Evolutionary conservation across 2,329 filamentous ascomycete species (phyloP).

Genomic region (Cordyceps militaris): DNA sequence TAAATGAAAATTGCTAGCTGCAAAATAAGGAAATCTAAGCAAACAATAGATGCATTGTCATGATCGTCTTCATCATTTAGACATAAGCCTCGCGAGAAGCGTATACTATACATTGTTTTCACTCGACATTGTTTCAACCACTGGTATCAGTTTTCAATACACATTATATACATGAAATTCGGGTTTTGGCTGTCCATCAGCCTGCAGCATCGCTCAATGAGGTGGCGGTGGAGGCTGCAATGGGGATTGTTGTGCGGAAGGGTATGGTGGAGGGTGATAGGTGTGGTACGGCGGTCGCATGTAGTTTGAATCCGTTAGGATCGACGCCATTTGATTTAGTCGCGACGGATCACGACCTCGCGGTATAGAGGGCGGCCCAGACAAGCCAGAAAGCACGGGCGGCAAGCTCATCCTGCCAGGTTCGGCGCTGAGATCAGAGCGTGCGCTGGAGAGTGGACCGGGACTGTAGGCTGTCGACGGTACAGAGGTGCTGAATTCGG

Average conservation of each 20-base stretch:
- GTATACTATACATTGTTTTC: background rate
- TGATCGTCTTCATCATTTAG: conserved; percentile 1
- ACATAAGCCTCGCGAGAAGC: background rate
- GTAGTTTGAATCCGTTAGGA: conserved; percentile 13
- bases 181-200: rapidly evolving
- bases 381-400: background rate
- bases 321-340: conserved; percentile 30
- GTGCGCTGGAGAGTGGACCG: conserved; percentile 9
- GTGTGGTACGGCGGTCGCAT: background rate
- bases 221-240: conserved; percentile 9
- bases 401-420: conserved; percentile 6
- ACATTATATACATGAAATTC: background rate
- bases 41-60: too few species aligned
- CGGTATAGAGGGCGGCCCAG: conserved; percentile 1
- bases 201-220: background rate
- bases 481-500: conserved; percentile 9
- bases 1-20: too few species aligned
- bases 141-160: background rate
- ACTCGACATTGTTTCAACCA: background rate
- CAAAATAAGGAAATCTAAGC: too few species aligned
- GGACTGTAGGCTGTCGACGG: conserved; percentile 12
- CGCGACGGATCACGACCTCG: conserved; percentile 21
- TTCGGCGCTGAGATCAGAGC: conserved; percentile 12
- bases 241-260: background rate
- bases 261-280: background rate